phyloP scores from a whole-genome alignment of 192 early-diverging fungal genomes.

The Dissophora globulifera region DNA sequence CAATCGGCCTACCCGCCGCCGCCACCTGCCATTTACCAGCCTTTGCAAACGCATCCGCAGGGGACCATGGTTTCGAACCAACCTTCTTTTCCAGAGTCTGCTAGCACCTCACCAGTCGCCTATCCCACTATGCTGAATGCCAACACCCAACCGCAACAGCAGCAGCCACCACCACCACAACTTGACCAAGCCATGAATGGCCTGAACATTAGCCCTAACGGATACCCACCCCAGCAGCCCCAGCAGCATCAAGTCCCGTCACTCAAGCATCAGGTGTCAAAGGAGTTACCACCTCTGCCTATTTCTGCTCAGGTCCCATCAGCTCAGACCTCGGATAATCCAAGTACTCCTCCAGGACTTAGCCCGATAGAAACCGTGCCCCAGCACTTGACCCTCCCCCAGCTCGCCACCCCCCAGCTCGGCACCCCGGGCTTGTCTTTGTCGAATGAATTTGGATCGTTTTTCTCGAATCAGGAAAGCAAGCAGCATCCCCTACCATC shows the following conservation, averaged over 20 bases:
- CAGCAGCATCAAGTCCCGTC: neutral
- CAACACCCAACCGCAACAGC: too few relatives aligned
- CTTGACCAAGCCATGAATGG: neutral
- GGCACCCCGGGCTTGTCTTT: too few relatives aligned
- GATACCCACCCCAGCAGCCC: neutral
- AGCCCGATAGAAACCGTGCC: neutral
- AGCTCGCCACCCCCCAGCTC: neutral
- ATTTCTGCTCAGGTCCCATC: neutral
- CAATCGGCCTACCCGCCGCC: neutral
- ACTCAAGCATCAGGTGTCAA: neutral
- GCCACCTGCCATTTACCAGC: neutral
- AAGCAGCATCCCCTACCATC: neutral
- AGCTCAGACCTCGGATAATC: neutral
- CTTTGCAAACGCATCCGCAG: neutral
- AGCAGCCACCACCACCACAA: neutral
- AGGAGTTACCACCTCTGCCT: neutral
- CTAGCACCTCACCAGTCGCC: too few relatives aligned
- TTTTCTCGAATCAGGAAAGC: slow-evolving; percentile 8
- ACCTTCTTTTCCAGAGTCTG: too few relatives aligned
- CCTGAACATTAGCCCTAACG: slow-evolving; percentile 1
- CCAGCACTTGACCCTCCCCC: slow-evolving; percentile 1
- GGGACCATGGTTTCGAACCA: too few relatives aligned
- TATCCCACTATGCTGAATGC: too few relatives aligned
- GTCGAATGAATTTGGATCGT: slow-evolving; percentile 28
- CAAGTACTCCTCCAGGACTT: neutral